These are phyloP conservation scores for Trichophyton rubrum DNA, from an alignment of 2,329 filamentous ascomycete genomes.

Conservation along the genomic window DNA sequence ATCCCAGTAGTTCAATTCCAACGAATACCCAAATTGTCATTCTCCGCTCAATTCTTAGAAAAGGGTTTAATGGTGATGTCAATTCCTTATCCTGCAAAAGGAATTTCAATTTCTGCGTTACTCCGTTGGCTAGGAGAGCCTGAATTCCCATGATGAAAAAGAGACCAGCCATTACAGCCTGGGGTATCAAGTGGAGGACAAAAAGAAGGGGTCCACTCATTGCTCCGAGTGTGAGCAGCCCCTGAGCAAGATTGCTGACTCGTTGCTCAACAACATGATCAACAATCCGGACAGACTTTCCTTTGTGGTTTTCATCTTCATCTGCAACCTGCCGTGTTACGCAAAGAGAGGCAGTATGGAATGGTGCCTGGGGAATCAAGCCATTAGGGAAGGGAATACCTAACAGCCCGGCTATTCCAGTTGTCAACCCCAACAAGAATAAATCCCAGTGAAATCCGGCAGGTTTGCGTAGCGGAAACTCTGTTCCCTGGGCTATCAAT, in stretches of 20 bases:
- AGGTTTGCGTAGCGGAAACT: constrained; percentile 68
- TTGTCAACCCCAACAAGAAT: constrained; percentile 67
- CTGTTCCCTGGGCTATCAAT: constrained; percentile 68
- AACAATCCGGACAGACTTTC: constrained; percentile 50
- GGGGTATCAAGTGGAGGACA: constrained; percentile 64
- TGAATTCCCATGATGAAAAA: constrained; percentile 80
- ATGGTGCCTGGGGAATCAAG: constrained; percentile 70
- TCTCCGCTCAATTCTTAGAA: constrained; percentile 50
- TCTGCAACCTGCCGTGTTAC: constrained; percentile 48
- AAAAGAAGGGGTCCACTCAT: constrained; percentile 64
- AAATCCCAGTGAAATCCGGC: constrained; percentile 79
- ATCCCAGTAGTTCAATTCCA: constrained; percentile 53
- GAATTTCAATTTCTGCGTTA: constrained; percentile 62
- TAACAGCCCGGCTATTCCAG: constrained; percentile 60
- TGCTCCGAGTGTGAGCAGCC: constrained; percentile 63
- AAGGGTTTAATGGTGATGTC: constrained; percentile 46
- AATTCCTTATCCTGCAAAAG: constrained; percentile 51
- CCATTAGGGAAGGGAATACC: constrained; percentile 74
- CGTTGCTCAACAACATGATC: constrained; percentile 55
- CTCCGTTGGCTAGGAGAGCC: constrained; percentile 63
- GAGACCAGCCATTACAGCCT: constrained; percentile 65
- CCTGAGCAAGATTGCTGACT: constrained; percentile 64
- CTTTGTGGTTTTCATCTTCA: constrained; percentile 47
- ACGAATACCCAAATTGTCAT: constrained; percentile 61
- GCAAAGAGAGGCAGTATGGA: constrained; percentile 67